Evolutionary conservation across 768 basidiomycete genomes (phyloP), one percentile per base, ranked within the genome.

Genomic region (Amanita inopinata): DNA sequence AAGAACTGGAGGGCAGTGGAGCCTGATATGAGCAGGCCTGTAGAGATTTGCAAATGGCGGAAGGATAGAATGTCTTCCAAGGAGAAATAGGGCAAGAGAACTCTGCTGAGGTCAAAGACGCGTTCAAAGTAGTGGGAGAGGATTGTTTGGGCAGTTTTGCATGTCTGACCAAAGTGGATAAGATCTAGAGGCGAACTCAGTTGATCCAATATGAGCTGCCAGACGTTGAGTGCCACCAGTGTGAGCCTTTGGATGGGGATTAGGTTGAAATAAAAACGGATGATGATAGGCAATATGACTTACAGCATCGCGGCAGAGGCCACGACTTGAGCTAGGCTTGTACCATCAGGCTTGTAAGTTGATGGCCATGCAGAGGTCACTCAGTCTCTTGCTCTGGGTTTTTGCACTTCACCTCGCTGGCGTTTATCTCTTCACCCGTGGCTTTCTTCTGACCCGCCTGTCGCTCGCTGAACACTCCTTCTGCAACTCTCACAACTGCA

Each of bases 361-460:
- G n/a, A n/a, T n/a, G n/a, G n/a, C n/a, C n/a, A n/a, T n/a, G n/a
- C n/a, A n/a, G n/a, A n/a, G n/a, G n/a, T n/a, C n/a, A n/a, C n/a
- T n/a, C n/a, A n/a, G n/a, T n/a, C n/a, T 47, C 30, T 56, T 83
- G 10, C 45, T 74, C 40, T 82, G 78, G 73, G 62, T 91, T 17
- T 67, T 71, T 45, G 60, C 78, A 35, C 58, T 86, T 19, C 92
- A 97, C 51, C 52, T 80, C 33, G 69, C 78, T 19, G 90, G 84
- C 10, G 78, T 98, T 19, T 88, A 85, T 58, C 76, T 94, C 41
- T 98, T 96, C 63, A 88, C 86, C 0, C 73, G 80, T 17, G 96
- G 96, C 6, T 99, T 97, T 60, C 79, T 99, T 20, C 70, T 90
- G 41, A 83, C 76, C 8, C 72, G 83, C n/a, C 65, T 86, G 1